Conservation (phyloP, 2,329 filamentous ascomycete species). For the Huntiella decipiens region DNA sequence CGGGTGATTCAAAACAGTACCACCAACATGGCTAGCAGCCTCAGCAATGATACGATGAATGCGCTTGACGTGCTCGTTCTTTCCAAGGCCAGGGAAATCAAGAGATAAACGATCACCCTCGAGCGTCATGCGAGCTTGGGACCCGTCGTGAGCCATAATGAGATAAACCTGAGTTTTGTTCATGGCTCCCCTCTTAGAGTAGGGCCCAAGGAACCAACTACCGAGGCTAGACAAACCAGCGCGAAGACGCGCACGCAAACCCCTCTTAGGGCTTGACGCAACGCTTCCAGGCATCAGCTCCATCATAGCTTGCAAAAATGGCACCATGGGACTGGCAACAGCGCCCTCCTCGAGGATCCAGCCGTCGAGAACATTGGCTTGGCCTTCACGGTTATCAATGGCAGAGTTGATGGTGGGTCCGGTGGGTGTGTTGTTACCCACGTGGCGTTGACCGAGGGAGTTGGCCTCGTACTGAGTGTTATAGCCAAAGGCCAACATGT, state of each 20-base stretch:
- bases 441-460: constrained; percentile 31
- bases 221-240: constrained; percentile 29
- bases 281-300: constrained; percentile 32
- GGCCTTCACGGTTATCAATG: constrained; percentile 36
- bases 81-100: constrained; percentile 39
- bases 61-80: constrained; percentile 32
- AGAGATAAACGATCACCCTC: constrained; percentile 40
- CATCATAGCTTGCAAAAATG: constrained; percentile 37
- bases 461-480: constrained; percentile 39
- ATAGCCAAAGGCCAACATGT: constrained; percentile 47
- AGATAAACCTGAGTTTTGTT: constrained; percentile 44
- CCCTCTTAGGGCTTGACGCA: constrained; percentile 19
- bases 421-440: constrained; percentile 31
- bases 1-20: constrained; percentile 39
- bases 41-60: constrained; percentile 32
- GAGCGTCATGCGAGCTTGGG: constrained; percentile 39
- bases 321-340: constrained; percentile 36
- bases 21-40: constrained; percentile 38
- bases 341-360: constrained; percentile 47
- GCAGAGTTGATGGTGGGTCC: constrained; percentile 45
- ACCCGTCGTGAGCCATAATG: constrained; percentile 47
- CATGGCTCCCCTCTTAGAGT: constrained; percentile 33
- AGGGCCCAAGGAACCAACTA: constrained; percentile 39
- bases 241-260: constrained; percentile 24
- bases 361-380: constrained; percentile 36